These are phyloP conservation scores for thale cress (Arabidopsis thaliana) DNA, from an alignment of 345 rosid species.

Conservation along the genomic window TAIR10.1 NC_003074.8:1615001-1615500, in stretches of 20 bases:
- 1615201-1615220: slow-evolving; percentile 38
- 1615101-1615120: slow-evolving; percentile 94
- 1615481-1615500: neutral
- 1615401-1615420: neutral
- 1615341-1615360: slow-evolving; percentile 6
- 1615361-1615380: neutral
- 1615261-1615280: slow-evolving; percentile 22
- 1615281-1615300: slow-evolving; percentile 19
- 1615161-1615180: slow-evolving; percentile 97
- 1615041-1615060: slow-evolving; percentile 42
- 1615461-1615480: no score
- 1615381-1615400: neutral
- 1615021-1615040: neutral
- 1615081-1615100: slow-evolving; percentile 93
- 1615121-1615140: slow-evolving; percentile 91
- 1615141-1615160: slow-evolving; percentile 76
- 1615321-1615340: slow-evolving; percentile 38
- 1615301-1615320: slow-evolving; percentile 24
- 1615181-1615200: slow-evolving; percentile 95
- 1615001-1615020: neutral
- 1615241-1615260: slow-evolving; percentile 22
- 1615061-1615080: slow-evolving; percentile 89
- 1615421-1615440: neutral
- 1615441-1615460: neutral
- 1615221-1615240: slow-evolving; percentile 8